Conservation (phyloP, 768 basidiomycete genomes). For the Steccherinum ochraceum region DNA sequence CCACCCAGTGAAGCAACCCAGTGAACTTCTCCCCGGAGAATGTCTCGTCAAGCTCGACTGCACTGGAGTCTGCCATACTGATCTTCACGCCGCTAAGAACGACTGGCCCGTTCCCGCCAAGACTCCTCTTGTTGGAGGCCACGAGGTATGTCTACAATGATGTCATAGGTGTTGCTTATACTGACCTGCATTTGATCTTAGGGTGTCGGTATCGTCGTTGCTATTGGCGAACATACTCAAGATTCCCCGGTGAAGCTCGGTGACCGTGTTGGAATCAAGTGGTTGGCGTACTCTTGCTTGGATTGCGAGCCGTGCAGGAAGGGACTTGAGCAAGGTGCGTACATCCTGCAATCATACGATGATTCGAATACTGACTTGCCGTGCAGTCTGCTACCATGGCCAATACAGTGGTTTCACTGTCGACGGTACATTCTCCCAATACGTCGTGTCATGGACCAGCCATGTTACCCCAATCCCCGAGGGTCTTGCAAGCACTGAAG, state of each 20-base stretch:
- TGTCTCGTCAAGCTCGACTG: conserved; percentile 71
- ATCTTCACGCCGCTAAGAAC: conserved; percentile 65
- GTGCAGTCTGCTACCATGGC: conserved; percentile 50
- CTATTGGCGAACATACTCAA: conserved; percentile 62
- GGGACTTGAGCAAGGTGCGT: conserved; percentile 70
- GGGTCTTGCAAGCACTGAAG: conserved; percentile 51
- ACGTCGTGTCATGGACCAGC: conserved; percentile 65
- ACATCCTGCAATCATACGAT: neutral
- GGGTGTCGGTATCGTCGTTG: conserved; percentile 77
- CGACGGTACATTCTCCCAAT: conserved; percentile 74
- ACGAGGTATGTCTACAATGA: conserved; percentile 32
- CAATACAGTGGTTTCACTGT: conserved; percentile 65
- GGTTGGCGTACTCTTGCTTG: conserved; percentile 68
- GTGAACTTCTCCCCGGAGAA: conserved; percentile 58
- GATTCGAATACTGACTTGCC: neutral
- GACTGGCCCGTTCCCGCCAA: conserved; percentile 78
- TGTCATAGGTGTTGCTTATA: neutral
- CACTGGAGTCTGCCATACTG: conserved; percentile 85
- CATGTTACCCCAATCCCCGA: conserved; percentile 81
- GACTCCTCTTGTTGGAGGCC: conserved; percentile 71
- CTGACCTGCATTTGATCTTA: conserved; percentile 29
- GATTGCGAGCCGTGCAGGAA: conserved; percentile 73
- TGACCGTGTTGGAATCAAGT: conserved; percentile 80
- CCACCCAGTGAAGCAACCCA: conserved; percentile 49
- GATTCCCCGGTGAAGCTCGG: conserved; percentile 63